Base-by-base conservation (phyloP, 2,329 filamentous ascomycete species). In the Monosporascus ibericus region DNA sequence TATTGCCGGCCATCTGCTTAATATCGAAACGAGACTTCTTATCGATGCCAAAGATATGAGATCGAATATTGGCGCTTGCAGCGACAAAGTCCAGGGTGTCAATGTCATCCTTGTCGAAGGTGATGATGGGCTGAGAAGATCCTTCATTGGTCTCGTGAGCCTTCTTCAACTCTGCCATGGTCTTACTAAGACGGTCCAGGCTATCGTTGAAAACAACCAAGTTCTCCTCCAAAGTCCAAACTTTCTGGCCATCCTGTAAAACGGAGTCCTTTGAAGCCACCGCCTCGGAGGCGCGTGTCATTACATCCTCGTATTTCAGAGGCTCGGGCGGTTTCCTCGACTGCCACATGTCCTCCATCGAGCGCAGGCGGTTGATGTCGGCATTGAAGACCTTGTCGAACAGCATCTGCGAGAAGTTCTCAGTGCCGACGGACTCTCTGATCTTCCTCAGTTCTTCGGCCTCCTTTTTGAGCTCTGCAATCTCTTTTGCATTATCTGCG, bases 1-100 rank as follows among this genome's bases (percentile, higher is more conserved):
- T 99, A 68, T 99, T 99, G 50, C 94, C 94, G 4, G 94, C 94
- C 92, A 97, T 99, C 72, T 99, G 88, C 74, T 99, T 99, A 63
- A 94, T 92, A 66, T 97, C 92, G 65, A 97, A 99, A 54, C 95
- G 90, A 22, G 91, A 95, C 68, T 90, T 92, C 5, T 77, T 74
- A 50, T 92, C 88, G 53, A 99, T 96, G 52, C 85, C 87, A 65
- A 99, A 99, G n/a, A 95, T 79, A 24, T 82, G 77, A 1, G 92
- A 94, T 44, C 94, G 84, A 24, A 99, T 81, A 64, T 99, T 99
- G 30, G 92, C 90, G 60, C 87, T 90, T 1, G 94, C 85, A 1
- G 91, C 82, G 6, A 99, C 94, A 68, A 99, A 97, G 65, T 99
- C 92, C 7, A 99, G 78, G 0, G 92, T 96, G 65, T 97, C 92